Evolutionary conservation across 352 stramenopile species (phyloP).

Genomic region (Thalassiosira sp.): DNA sequence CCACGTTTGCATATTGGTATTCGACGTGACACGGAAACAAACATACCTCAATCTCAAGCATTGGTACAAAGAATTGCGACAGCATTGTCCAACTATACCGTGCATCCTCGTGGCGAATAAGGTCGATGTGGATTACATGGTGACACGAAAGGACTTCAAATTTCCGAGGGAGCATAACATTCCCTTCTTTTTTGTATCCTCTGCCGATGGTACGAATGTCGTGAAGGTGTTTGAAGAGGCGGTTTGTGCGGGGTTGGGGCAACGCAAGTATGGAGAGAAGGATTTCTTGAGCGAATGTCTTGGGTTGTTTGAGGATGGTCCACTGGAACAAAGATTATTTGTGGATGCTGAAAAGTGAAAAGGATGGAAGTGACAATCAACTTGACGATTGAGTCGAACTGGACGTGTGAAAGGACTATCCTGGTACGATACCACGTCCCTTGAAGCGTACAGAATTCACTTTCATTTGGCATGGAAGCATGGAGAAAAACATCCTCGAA

Average conservation of each 20-base stretch:
- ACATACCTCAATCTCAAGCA: constrained; percentile 93
- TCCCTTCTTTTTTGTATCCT: constrained; percentile 92
- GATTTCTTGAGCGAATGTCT: constrained; percentile 92
- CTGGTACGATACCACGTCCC: too few relatives aligned
- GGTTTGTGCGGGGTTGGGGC: constrained; percentile 86
- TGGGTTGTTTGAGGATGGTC: constrained; percentile 83
- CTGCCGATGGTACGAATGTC: constrained; percentile 94
- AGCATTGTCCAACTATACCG: constrained; percentile 91
- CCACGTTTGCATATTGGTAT: constrained; percentile 93
- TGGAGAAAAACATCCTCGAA: too few relatives aligned
- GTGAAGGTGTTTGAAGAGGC: constrained; percentile 93
- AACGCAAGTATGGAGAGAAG: constrained; percentile 87
- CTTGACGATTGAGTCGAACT: too few relatives aligned
- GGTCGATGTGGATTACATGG: constrained; percentile 92
- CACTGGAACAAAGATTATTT: not conserved
- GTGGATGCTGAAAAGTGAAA: constrained; percentile 5
- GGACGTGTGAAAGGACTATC: too few relatives aligned
- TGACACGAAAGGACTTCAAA: constrained; percentile 96
- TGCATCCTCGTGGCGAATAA: constrained; percentile 96
- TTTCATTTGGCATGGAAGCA: too few relatives aligned
- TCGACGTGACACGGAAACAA: constrained; percentile 93
- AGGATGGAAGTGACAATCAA: constrained; percentile 12
- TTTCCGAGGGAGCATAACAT: constrained; percentile 93
- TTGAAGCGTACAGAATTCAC: too few relatives aligned
- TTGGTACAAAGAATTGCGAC: constrained; percentile 87